These are phyloP conservation scores for Stephanodiscus triporus DNA, from an alignment of 108 stramenopile species.

Conservation along the genomic window DNA sequence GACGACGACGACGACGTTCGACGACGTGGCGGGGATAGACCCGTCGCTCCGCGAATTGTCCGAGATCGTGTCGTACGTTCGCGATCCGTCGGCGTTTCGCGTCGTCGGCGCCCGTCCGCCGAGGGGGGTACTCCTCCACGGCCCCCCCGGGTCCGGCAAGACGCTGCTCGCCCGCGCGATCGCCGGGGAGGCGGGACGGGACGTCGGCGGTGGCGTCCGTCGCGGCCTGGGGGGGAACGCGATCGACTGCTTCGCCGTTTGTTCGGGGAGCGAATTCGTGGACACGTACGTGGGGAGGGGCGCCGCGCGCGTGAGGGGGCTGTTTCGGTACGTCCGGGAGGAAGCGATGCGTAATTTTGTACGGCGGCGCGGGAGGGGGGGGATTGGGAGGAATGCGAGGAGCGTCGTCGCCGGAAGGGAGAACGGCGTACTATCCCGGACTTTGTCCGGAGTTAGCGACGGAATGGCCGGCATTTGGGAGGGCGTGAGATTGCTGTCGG, in stretches of 20 bases:
- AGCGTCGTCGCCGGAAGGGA: background rate
- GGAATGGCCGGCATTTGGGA: slow-evolving; percentile 62
- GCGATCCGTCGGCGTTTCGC: slow-evolving; percentile 58
- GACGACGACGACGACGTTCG: slow-evolving; percentile 63
- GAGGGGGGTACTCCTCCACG: slow-evolving; percentile 77
- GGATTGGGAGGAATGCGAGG: background rate
- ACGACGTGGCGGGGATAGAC: slow-evolving; percentile 94
- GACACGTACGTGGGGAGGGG: slow-evolving; percentile 91
- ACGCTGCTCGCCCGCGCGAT: slow-evolving; percentile 78
- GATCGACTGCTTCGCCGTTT: slow-evolving; percentile 69
- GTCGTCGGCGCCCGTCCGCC: slow-evolving; percentile 71
- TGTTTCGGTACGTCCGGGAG: slow-evolving; percentile 78
- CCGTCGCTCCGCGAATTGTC: slow-evolving; percentile 75
- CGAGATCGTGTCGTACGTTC: slow-evolving; percentile 82
- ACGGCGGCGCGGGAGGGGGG: slow-evolving; percentile 13
- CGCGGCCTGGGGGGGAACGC: background rate
- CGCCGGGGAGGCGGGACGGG: slow-evolving; percentile 68
- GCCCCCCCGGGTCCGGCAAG: slow-evolving; percentile 86
- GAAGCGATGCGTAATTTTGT: slow-evolving; percentile 50
- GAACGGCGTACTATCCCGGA: slow-evolving; percentile 4
- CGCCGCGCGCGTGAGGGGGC: slow-evolving; percentile 81
- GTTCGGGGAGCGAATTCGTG: slow-evolving; percentile 83
- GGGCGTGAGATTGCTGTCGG: slow-evolving; percentile 59
- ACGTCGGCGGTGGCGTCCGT: background rate
- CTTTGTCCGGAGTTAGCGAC: slow-evolving; percentile 14